Base-by-base conservation (phyloP, 441 rosid species). In the Euphorbia schlechtendalii region DNA sequence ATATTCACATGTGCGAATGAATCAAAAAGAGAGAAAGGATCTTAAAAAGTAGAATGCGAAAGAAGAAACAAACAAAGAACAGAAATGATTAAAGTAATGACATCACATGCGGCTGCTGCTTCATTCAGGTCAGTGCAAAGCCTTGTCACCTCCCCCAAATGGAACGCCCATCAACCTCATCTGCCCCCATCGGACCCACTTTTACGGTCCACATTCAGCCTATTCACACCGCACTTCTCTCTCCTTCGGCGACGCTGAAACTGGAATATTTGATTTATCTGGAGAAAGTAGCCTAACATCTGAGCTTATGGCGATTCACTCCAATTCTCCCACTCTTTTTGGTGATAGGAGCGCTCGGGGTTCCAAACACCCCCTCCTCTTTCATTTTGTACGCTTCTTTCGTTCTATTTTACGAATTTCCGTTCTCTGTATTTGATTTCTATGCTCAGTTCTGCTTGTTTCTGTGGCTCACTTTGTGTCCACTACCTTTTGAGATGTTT, bases 321-420 rank as follows among this genome's bases (percentile, higher is more conserved):
- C 46, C 46, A 60, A 69, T 52, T 63, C 65, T 40, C 34, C 21
- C 72, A 69, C 62, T 68, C 72, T 32, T 38, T 75, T 74, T 51
- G 55, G 72, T 76, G 61, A 63, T 18, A 76, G 69, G 68, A 80
- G 65, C 68, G 76, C 71, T 69, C 61, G 65, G 56, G 70, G 77
- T 54, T 55, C 70, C 65, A 82, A 63, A 67, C 73, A 62, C 64
- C 77, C 81, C 41, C 70, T 78, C 41, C 43, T 74, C 49, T 66
- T 68, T 67, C 75, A 69, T 68, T 71, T 75, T 76, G 96, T 89
- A 66, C 22, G 78, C 59, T 59, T 17, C 3, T 2, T 46, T 48
- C 5, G 4, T 13, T 32, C 11, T 38, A 48, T 65, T 55, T 32
- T 18, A 8, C 61, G 41, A 38, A 3, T 4, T 4, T 38, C 5